Percentiles rank a stretch among this genome's conserved stretches.
phyloP scores from a whole-genome alignment of 306 rosid genomes.

The Vachellia pachyceras region DNA sequence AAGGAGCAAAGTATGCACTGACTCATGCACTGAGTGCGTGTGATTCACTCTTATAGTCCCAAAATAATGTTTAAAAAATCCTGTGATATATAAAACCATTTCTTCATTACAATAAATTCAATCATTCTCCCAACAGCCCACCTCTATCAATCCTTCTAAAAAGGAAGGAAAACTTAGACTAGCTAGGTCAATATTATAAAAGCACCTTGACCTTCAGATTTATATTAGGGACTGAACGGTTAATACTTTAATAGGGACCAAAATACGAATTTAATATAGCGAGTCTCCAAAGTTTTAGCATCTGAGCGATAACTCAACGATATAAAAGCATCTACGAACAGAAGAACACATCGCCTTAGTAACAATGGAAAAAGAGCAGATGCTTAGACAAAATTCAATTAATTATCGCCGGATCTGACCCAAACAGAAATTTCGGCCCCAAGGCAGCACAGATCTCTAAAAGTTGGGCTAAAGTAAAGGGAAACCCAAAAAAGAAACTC shows the following conservation, averaged over 20 bases:
- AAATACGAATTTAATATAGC: background rate
- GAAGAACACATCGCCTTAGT: background rate
- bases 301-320: background rate
- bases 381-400: slow-evolving; percentile 22
- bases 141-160: background rate
- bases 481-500: slow-evolving; percentile 25
- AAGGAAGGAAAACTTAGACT: slow-evolving; percentile 22
- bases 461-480: background rate
- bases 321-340: slow-evolving; percentile 5
- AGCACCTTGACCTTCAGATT: slow-evolving; percentile 9
- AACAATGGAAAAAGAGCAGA: background rate
- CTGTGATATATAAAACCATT: slow-evolving; percentile 7
- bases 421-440: slow-evolving; percentile 20
- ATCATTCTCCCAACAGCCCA: background rate
- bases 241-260: background rate
- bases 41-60: background rate
- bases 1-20: slow-evolving; percentile 13
- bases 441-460: slow-evolving; percentile 47
- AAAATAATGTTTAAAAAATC: background rate
- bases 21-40: background rate
- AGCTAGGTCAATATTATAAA: background rate
- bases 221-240: background rate
- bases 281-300: background rate
- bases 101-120: background rate
- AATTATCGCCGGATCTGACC: slow-evolving; percentile 55